Evolutionary conservation across 306 rosid species (phyloP).

Genomic region (Prunus padus): DNA sequence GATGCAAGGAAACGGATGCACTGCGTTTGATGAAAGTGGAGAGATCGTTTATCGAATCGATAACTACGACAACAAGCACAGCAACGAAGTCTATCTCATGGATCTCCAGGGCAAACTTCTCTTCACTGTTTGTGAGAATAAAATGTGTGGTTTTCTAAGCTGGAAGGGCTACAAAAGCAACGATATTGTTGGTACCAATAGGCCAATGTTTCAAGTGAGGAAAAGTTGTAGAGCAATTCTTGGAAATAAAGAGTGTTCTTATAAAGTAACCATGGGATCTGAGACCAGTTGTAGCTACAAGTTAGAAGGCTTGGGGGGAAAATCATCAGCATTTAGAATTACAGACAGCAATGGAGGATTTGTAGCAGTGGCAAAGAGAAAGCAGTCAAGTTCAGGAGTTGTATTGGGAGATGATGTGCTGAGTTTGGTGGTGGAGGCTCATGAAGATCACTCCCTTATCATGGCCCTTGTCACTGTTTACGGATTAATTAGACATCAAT

Average conservation of each 20-base stretch:
- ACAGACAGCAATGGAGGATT: constrained; percentile 24
- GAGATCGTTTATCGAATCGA: constrained; percentile 36
- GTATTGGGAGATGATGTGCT: constrained; percentile 45
- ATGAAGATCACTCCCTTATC: constrained; percentile 27
- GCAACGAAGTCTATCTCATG: constrained; percentile 40
- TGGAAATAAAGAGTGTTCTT: constrained; percentile 9
- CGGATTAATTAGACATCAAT: constrained; percentile 26
- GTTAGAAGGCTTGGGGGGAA: constrained; percentile 26
- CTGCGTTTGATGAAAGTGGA: constrained; percentile 36
- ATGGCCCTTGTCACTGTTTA: constrained; percentile 30
- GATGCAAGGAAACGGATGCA: constrained; percentile 46
- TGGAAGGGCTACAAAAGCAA: constrained; percentile 23
- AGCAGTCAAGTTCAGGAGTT: constrained; percentile 23
- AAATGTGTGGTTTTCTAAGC: background rate
- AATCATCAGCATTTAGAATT: constrained; percentile 28
- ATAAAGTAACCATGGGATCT: constrained; percentile 9
- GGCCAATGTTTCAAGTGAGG: constrained; percentile 28
- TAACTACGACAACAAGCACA: constrained; percentile 36
- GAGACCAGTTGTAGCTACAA: constrained; percentile 19
- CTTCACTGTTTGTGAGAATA: constrained; percentile 24
- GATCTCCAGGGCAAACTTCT: constrained; percentile 42
- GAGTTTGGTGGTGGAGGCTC: constrained; percentile 35
- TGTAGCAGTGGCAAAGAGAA: constrained; percentile 32
- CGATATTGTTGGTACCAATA: background rate
- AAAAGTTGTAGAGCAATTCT: constrained; percentile 14